These are phyloP conservation scores for Fusarium buharicum DNA, from an alignment of 2,329 filamentous ascomycete species.

Conservation along the genomic window DNA sequence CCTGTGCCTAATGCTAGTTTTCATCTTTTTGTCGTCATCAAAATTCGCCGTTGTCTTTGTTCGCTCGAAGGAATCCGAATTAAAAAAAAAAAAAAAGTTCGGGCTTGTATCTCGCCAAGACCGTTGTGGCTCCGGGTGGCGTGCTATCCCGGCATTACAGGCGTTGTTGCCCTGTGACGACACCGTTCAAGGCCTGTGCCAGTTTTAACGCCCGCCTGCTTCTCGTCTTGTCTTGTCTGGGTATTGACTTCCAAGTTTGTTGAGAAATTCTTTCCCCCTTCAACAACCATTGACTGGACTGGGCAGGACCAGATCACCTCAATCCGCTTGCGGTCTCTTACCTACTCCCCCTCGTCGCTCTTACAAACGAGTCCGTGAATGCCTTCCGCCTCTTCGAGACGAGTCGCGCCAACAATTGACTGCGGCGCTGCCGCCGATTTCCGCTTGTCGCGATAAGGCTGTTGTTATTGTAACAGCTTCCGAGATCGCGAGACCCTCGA, in stretches of 20 bases:
- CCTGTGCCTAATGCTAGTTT: neutral
- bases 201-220: conserved; percentile 31
- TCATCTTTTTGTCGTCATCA: neutral
- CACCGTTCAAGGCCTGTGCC: conserved; percentile 40
- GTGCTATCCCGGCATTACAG: conserved; percentile 28
- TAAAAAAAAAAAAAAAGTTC: neutral
- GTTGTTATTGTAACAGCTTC: conserved; percentile 17
- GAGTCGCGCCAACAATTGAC: conserved; percentile 36
- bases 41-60: neutral
- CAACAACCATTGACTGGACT: neutral
- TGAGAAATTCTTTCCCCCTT: conserved; percentile 23
- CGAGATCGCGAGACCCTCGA: conserved; percentile 30
- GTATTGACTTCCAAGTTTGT: conserved; percentile 1
- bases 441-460: conserved; percentile 29
- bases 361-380: conserved; percentile 10
- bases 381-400: conserved; percentile 10
- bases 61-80: neutral
- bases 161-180: conserved; percentile 45
- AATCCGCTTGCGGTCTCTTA: conserved; percentile 5
- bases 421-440: conserved; percentile 36
- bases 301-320: conserved; percentile 3
- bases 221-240: no score
- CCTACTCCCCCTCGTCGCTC: conserved; percentile 4
- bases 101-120: conserved; percentile 28
- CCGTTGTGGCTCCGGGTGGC: conserved; percentile 39